Percentiles rank a stretch among this genome's conserved stretches.
phyloP scores from a whole-genome alignment of 2,329 filamentous ascomycete species.

The Colletotrichum lini region DNA sequence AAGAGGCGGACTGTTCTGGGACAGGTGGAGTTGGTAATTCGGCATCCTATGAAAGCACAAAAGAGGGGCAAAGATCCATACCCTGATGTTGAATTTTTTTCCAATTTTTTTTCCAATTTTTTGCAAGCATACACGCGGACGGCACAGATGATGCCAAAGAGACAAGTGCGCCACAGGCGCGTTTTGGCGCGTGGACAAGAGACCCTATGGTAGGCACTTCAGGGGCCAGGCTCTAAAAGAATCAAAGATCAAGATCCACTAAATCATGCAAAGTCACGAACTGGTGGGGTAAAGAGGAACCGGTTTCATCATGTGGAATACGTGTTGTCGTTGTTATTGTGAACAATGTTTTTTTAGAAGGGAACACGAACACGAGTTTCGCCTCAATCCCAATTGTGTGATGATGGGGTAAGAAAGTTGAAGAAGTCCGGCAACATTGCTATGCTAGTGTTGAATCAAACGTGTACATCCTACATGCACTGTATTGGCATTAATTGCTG shows the following conservation, averaged over 20 bases:
- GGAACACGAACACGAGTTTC: background rate
- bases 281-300: background rate
- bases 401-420: background rate
- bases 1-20: background rate
- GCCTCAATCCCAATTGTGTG: background rate
- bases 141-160: constrained; percentile 2
- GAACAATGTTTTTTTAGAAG: background rate
- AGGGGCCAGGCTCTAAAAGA: background rate
- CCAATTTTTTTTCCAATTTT: too few relatives aligned
- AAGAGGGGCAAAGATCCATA: background rate
- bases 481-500: constrained; percentile 16
- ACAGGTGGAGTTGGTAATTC: constrained; percentile 1
- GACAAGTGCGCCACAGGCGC: background rate
- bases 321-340: background rate
- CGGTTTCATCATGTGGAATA: background rate
- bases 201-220: background rate
- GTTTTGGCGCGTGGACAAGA: background rate
- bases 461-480: constrained; percentile 35
- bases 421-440: constrained; percentile 11
- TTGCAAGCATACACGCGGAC: constrained; percentile 9
- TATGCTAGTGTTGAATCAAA: constrained; percentile 30
- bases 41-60: background rate
- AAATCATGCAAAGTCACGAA: too few relatives aligned
- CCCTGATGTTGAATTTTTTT: background rate
- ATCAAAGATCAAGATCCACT: background rate